Evolutionary conservation across 2,329 filamentous ascomycete species (phyloP).

Genomic region (Pseudocercospora fuligena): DNA sequence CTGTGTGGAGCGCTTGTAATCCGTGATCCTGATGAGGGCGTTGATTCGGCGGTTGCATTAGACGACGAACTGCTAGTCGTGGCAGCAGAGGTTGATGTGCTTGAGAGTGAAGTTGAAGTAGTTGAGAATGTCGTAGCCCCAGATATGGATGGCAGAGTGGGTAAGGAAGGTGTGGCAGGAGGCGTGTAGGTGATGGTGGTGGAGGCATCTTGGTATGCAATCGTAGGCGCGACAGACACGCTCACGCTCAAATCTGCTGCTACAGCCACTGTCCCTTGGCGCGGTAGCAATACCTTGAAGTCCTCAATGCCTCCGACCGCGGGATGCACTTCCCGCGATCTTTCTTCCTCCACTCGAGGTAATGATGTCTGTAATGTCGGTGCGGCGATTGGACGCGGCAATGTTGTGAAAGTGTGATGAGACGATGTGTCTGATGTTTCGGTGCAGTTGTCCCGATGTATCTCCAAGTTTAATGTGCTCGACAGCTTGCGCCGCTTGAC

Average conservation of each 20-base stretch:
- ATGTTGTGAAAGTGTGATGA: background rate
- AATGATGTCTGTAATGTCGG: background rate
- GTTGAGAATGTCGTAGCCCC: constrained; percentile 22
- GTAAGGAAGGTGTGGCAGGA: constrained; percentile 18
- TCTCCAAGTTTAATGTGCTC: constrained; percentile 11
- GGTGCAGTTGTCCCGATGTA: constrained; percentile 26
- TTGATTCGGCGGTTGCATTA: constrained; percentile 16
- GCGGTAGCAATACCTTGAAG: constrained; percentile 27
- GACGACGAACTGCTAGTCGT: background rate
- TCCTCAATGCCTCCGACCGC: constrained; percentile 29
- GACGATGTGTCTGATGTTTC: constrained; percentile 10
- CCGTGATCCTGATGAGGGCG: constrained; percentile 4
- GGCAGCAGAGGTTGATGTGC: constrained; percentile 8
- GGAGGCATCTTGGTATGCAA: constrained; percentile 13
- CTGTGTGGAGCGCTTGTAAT: constrained; percentile 23
- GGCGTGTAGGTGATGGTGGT: constrained; percentile 21
- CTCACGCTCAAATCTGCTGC: background rate
- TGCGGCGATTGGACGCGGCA: background rate
- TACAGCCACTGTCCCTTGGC: constrained; percentile 29
- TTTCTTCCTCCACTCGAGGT: background rate
- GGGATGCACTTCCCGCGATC: constrained; percentile 18
- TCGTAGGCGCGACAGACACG: constrained; percentile 7
- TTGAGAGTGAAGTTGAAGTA: constrained; percentile 11
- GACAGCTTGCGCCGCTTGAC: constrained; percentile 36
- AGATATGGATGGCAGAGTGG: constrained; percentile 18